Conservation (phyloP, 441 rosid genomes). For the Populus hybrid region DNA sequence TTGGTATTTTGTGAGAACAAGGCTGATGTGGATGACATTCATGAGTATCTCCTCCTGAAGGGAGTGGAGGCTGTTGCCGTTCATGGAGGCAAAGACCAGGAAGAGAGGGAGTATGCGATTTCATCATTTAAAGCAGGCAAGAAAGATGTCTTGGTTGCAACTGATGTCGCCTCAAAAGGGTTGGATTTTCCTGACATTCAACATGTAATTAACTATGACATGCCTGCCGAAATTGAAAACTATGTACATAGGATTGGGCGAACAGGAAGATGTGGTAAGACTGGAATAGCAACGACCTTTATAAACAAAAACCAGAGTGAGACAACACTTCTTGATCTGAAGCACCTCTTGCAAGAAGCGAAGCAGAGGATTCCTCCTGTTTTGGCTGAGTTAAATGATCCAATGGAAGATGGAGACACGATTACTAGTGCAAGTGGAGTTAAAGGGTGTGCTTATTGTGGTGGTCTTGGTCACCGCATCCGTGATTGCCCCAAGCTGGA, state of each 20-base stretch:
- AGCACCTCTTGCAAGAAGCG: constrained; percentile 90
- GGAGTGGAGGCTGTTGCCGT: constrained; percentile 93
- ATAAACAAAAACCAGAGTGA: constrained; percentile 95
- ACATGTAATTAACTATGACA: constrained; percentile 89
- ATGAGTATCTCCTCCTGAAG: constrained; percentile 83
- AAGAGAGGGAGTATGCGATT: constrained; percentile 89
- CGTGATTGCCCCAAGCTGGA: constrained; percentile 86
- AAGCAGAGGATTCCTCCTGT: constrained; percentile 91
- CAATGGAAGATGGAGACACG: constrained; percentile 47
- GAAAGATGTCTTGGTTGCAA: constrained; percentile 89
- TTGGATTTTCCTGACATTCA: constrained; percentile 94
- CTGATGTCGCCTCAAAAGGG: constrained; percentile 94
- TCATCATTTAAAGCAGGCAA: constrained; percentile 79
- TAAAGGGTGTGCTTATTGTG: constrained; percentile 93
- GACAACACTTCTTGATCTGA: constrained; percentile 82
- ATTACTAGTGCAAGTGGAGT: constrained; percentile 71
- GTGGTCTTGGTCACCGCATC: constrained; percentile 89
- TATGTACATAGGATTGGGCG: constrained; percentile 91
- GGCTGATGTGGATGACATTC: constrained; percentile 89
- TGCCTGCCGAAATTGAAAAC: constrained; percentile 8
- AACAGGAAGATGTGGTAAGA: constrained; percentile 95
- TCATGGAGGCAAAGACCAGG: constrained; percentile 96
- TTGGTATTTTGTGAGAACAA: constrained; percentile 91
- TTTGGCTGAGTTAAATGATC: constrained; percentile 49
- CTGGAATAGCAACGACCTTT: constrained; percentile 90